Evolutionary conservation across 2,329 filamentous ascomycete genomes (phyloP), one percentile per base, ranked within the genome.

Genomic region (Hortaea werneckii): DNA sequence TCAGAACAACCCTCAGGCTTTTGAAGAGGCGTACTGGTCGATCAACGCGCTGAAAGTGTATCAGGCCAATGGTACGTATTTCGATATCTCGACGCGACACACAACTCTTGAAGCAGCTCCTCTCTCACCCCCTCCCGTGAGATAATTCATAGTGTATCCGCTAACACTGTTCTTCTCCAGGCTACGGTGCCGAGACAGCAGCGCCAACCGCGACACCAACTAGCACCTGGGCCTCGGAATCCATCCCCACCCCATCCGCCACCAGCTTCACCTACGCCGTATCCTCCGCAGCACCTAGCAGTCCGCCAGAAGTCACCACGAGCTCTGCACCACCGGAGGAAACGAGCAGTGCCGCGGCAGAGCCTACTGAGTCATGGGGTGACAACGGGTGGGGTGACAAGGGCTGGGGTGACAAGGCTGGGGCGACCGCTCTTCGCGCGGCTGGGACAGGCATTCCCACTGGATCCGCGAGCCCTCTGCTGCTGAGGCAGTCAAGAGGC

Each of bases 11-110:
- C 62, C 63, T 2, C 40, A 47, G 2, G 58, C 55, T n/a, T 67
- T 67, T 44, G 54, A 49, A 34, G 58, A 65, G 11, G 58, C 67
- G 1, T 71, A 67, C 56, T 71, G 67, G 67, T 55, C 56, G 12
- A 61, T 71, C 51, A 66, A 65, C 46, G 62, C 57, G 11, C 49
- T 71, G 29, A 58, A 60, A 41, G 65, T 70, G 9, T 71, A 66
- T 54, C 52, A 65, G 48, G 20, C 7, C 9, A 44, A 41, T 34
- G 39, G 47, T 39, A 20, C 28, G 11, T 12, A n/a, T 13, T 27
- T 27, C 35, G 37, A 35, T 37, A 42, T 37, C 40, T 29, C 37
- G 39, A 29, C 37, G 26, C 45, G 4, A 26, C 34, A 3, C 8
- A 2, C 8, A 43, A 10, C n/a, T 44, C 29, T 9, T 40, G 10